Conservation (phyloP, 2,329 filamentous ascomycete genomes). For the Bipolaris gigantea region DNA sequence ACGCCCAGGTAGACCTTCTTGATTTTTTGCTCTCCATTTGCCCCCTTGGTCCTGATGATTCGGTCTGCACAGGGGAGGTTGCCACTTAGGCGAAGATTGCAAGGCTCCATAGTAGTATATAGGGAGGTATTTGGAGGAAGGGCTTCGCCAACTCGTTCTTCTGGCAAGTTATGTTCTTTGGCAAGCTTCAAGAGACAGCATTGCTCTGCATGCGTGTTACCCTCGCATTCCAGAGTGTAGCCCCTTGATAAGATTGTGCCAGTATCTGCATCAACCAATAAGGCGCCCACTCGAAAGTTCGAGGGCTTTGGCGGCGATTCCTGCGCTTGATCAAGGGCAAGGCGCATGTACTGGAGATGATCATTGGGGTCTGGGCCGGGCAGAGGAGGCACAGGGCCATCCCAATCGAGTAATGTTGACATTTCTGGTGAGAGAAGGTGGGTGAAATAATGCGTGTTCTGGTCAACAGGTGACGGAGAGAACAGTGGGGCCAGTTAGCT, state of each 20-base stretch:
- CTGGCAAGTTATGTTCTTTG: conserved; percentile 44
- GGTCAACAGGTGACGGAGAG: neutral
- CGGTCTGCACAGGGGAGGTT: conserved; percentile 78
- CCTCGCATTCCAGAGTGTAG: conserved; percentile 85
- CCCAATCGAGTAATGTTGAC: conserved; percentile 25
- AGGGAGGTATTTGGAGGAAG: conserved; percentile 63
- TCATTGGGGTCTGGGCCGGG: conserved; percentile 29
- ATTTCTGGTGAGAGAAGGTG: conserved; percentile 21
- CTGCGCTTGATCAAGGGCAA: conserved; percentile 74
- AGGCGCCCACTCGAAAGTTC: conserved; percentile 92
- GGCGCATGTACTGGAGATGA: conserved; percentile 60
- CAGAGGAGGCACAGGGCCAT: conserved; percentile 22
- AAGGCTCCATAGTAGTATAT: conserved; percentile 94
- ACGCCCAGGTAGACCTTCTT: conserved; percentile 84
- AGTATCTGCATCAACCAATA: conserved; percentile 66
- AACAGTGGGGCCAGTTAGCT: conserved; percentile 17
- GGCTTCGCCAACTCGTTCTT: conserved; percentile 57
- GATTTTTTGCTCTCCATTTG: conserved; percentile 60
- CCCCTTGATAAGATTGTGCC: conserved; percentile 73
- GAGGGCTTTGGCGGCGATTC: conserved; percentile 83
- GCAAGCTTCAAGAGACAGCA: conserved; percentile 79
- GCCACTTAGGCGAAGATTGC: conserved; percentile 71
- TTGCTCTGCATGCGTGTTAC: conserved; percentile 97
- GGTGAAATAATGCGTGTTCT: conserved; percentile 10
- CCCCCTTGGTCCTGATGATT: conserved; percentile 59